Evolutionary conservation across 768 basidiomycete genomes (phyloP).

Genomic region (Tricholoma matsutake): DNA sequence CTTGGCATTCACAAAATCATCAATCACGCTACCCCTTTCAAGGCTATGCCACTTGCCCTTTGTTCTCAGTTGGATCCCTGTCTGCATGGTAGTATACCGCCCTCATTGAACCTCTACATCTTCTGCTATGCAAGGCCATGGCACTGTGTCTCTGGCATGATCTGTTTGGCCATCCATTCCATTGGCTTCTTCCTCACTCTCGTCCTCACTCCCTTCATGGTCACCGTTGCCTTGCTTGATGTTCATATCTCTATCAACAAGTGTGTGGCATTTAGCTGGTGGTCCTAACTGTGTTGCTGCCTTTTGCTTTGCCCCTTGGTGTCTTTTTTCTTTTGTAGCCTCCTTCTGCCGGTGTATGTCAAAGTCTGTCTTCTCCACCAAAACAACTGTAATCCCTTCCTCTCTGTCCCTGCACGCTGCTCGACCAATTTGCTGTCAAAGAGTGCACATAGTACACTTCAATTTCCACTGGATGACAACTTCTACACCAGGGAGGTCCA

Average conservation of each 20-base stretch:
- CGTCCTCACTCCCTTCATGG: neutral
- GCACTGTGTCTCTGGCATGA: neutral
- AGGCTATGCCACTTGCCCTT: neutral
- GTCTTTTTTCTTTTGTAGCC: slow-evolving; percentile 1
- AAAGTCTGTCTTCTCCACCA: slow-evolving; percentile 27
- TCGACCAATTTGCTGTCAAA: neutral
- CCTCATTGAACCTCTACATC: neutral
- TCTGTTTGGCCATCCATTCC: neutral
- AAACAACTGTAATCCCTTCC: slow-evolving; percentile 19
- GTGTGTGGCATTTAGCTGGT: neutral
- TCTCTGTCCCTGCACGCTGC: slow-evolving; percentile 7
- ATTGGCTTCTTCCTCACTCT: neutral
- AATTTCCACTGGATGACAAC: neutral
- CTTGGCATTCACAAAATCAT: neutral
- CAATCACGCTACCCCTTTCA: neutral
- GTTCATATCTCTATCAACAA: neutral
- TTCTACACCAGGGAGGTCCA: neutral
- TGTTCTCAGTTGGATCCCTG: neutral
- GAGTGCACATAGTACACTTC: neutral
- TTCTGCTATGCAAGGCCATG: neutral
- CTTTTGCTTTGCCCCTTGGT: neutral
- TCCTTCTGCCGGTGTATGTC: slow-evolving; percentile 18
- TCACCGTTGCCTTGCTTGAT: neutral
- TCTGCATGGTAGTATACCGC: neutral
- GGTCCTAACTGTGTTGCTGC: neutral